Conservation (phyloP, 176 grass and related monocot species). For the Lolium multiflorum region DNA sequence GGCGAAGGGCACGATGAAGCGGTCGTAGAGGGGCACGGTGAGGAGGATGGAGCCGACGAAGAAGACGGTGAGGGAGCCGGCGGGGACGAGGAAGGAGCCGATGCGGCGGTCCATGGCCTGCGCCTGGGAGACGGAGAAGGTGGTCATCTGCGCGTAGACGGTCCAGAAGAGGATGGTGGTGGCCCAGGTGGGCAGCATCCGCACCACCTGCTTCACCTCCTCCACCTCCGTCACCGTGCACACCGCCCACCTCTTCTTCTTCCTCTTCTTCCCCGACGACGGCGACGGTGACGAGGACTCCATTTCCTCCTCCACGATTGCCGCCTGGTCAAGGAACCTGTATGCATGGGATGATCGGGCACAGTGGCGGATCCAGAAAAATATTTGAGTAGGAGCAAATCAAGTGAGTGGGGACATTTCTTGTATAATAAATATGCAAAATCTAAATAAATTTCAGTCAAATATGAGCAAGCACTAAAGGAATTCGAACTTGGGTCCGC, state of each 20-base stretch:
- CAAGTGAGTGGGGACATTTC: too few relatives aligned
- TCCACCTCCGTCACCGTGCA: slow-evolving; percentile 84
- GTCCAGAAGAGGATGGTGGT: slow-evolving; percentile 93
- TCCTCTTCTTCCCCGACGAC: background rate
- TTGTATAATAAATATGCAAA: too few relatives aligned
- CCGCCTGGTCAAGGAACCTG: slow-evolving; percentile 17
- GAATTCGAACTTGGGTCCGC: too few relatives aligned
- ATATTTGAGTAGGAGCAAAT: too few relatives aligned
- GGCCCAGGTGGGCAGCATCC: slow-evolving; percentile 82
- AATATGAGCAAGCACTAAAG: too few relatives aligned
- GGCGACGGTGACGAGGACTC: background rate
- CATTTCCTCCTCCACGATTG: slow-evolving; percentile 7
- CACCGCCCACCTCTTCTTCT: slow-evolving; percentile 23
- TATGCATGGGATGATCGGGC: background rate
- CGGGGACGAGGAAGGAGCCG: slow-evolving; percentile 63
- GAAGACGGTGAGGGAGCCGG: slow-evolving; percentile 89
- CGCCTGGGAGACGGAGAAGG: slow-evolving; percentile 90
- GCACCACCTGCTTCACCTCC: slow-evolving; percentile 84
- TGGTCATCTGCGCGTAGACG: slow-evolving; percentile 89
- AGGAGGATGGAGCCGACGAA: slow-evolving; percentile 84
- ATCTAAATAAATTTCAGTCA: too few relatives aligned
- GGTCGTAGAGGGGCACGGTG: slow-evolving; percentile 82
- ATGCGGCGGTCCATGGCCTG: slow-evolving; percentile 73
- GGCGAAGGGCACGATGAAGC: slow-evolving; percentile 45
- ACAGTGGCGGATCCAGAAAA: too few relatives aligned